A percentile compares a stretch with the other conserved stretches of the same genome.
Conservation (phyloP, 2,329 filamentous ascomycete genomes). For the Botryotinia narcissicola region DNA sequence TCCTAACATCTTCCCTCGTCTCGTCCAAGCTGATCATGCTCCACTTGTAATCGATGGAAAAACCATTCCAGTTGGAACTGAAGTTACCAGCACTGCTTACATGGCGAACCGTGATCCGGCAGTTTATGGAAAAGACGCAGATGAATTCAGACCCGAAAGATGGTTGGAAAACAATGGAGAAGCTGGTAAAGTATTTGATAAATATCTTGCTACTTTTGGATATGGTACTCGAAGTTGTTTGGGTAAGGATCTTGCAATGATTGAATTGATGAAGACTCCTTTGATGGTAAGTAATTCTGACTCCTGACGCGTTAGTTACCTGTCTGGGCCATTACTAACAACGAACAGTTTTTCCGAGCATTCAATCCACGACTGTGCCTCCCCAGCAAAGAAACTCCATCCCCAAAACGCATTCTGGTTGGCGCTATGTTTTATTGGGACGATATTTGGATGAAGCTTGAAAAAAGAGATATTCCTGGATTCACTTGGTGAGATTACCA, state of each 20-base stretch:
- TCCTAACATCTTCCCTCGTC: constrained; percentile 15
- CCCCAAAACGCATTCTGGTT: constrained; percentile 14
- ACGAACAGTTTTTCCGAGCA: constrained; percentile 11
- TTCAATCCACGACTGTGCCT: constrained; percentile 12
- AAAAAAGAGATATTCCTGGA: constrained; percentile 9
- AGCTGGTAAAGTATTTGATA: constrained; percentile 12
- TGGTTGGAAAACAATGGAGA: constrained; percentile 18
- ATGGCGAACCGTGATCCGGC: constrained; percentile 16
- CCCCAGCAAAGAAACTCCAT: constrained; percentile 13
- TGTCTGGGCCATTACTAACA: background rate
- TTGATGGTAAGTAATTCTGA: constrained; percentile 7
- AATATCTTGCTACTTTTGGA: constrained; percentile 19
- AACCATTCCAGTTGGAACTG: constrained; percentile 10
- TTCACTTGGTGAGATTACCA: background rate
- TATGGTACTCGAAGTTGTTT: constrained; percentile 18
- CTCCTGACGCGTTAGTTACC: background rate
- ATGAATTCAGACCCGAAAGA: constrained; percentile 17
- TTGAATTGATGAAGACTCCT: constrained; percentile 17
- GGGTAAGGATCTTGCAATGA: constrained; percentile 17
- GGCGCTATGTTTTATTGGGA: constrained; percentile 20
- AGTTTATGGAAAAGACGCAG: constrained; percentile 15
- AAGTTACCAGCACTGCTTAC: constrained; percentile 15
- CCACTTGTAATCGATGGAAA: constrained; percentile 15
- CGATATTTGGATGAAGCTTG: constrained; percentile 13
- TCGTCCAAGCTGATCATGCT: constrained; percentile 9